Base-by-base conservation (phyloP, 768 basidiomycete species). In the Psilocybe subaeruginosa region DNA sequence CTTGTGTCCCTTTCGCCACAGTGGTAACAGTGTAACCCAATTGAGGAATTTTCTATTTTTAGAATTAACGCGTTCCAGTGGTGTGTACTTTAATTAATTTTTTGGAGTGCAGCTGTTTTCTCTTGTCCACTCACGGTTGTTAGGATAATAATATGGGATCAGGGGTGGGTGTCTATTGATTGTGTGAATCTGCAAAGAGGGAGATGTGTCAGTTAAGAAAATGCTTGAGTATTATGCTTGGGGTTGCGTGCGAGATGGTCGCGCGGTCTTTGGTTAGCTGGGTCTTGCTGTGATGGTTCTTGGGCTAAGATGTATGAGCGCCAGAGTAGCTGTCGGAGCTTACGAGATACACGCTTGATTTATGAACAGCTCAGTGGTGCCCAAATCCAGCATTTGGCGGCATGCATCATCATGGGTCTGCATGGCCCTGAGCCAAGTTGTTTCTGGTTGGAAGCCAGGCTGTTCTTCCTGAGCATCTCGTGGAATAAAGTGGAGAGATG, bases 11-110 rank as follows among this genome's bases (percentile, higher is more conserved):
- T 49, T 46, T 46, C 45, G 16, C 45, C 45, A 27, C 47, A 19
- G n/a, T 23, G 5, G 16, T 12, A 7, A 27, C 47, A 19, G n/a
- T 23, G 5, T 12, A 7, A 49, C 47, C 47, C 47, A 19, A 49
- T 49, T 30, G 51, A 53, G 51, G n/a, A 53, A 14, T 16, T 17
- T 16, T 16, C 51, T 53, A 53, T 53, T 53, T 53, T 53, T 53
- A 53, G 51, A 53, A 9, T 16, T 23, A 23, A 53, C 49, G 29
- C 27, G 30, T 30, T 51, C 30, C 6, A 51, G 29, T 31, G 5
- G 8, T 48, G 33, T 35, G 3, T 35, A 35, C 33, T 43, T 43
- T 43, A 43, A 43, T 12, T 43, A 43, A 43, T 14, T 43, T 12
- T 5, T 43, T 43, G 8, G 41, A 43, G 41, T 43, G 41, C 14